phyloP scores from a whole-genome alignment of 2,329 filamentous ascomycete species.

The Diaporthe vaccinii region DNA sequence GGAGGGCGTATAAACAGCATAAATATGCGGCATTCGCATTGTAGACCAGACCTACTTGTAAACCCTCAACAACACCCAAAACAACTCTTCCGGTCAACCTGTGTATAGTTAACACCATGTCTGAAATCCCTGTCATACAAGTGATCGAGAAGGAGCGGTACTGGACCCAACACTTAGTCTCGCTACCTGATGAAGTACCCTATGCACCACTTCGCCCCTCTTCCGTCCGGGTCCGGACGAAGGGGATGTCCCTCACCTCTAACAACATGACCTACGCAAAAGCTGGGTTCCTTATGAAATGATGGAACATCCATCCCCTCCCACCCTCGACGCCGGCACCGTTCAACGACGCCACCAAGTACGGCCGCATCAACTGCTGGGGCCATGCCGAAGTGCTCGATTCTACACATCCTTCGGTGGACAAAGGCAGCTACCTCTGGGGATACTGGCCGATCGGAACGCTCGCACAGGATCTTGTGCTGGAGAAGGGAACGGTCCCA shows the following conservation, averaged over 20 bases:
- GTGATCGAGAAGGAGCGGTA: conserved; percentile 32
- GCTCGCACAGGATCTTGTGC: conserved; percentile 24
- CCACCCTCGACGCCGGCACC: conserved; percentile 27
- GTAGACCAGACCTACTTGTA: not conserved
- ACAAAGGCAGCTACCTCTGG: conserved; percentile 26
- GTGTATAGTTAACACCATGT: not conserved
- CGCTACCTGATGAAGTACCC: conserved; percentile 18
- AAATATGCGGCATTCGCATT: not conserved
- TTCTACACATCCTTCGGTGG: conserved; percentile 22
- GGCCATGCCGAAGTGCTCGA: conserved; percentile 28
- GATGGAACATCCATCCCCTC: conserved; percentile 18
- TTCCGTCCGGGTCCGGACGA: conserved; percentile 26
- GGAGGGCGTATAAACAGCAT: not conserved
- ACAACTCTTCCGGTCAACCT: not conserved
- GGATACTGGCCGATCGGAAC: conserved; percentile 29
- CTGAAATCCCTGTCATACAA: conserved; percentile 26
- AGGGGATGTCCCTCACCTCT: conserved; percentile 27
- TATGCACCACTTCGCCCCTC: conserved; percentile 9
- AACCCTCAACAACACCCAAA: too few relatives aligned
- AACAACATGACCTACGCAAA: conserved; percentile 29
- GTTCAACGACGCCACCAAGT: conserved; percentile 19
- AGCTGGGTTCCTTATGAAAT: conserved; percentile 18
- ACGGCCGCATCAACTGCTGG: conserved; percentile 34
- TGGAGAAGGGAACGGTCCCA: not conserved
- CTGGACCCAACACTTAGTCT: conserved; percentile 22